Evolutionary conservation across 2,329 filamentous ascomycete species (phyloP).

Genomic region (Cytospora piceae): DNA sequence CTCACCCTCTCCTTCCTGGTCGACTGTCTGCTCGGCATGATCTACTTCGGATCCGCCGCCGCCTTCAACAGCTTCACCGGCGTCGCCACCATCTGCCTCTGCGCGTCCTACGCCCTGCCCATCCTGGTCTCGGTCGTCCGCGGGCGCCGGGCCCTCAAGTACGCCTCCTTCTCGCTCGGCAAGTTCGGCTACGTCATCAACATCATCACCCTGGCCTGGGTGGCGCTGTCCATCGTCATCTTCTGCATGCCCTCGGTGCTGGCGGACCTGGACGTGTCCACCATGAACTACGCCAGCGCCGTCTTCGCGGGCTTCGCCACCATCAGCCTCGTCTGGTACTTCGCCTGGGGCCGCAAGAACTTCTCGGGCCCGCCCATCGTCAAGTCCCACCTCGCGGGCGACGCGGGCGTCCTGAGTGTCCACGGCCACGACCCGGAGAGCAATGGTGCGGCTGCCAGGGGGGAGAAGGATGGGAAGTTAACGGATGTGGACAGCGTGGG

Average conservation of each 20-base stretch:
- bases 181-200: conserved; percentile 72
- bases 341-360: conserved; percentile 63
- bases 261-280: conserved; percentile 53
- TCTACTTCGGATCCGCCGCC: conserved; percentile 77
- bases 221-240: conserved; percentile 68
- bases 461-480: not conserved
- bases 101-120: conserved; percentile 74
- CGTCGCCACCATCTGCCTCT: conserved; percentile 78
- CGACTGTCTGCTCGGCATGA: conserved; percentile 72
- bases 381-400: conserved; percentile 32
- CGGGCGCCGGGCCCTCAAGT: conserved; percentile 65
- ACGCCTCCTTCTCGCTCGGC: conserved; percentile 71
- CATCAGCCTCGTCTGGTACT: conserved; percentile 66
- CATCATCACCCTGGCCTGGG: conserved; percentile 70
- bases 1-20: conserved; percentile 70
- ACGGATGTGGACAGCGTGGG: not conserved
- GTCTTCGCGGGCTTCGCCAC: conserved; percentile 66
- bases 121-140: conserved; percentile 73
- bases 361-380: conserved; percentile 61
- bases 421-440: conserved; percentile 15
- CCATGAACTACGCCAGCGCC: conserved; percentile 70
- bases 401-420: conserved; percentile 2
- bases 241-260: conserved; percentile 76
- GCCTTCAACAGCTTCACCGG: conserved; percentile 82
- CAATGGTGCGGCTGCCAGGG: not conserved